Conservation (phyloP, 495 filamentous ascomycete genomes). For the Glonium stellatum region DNA sequence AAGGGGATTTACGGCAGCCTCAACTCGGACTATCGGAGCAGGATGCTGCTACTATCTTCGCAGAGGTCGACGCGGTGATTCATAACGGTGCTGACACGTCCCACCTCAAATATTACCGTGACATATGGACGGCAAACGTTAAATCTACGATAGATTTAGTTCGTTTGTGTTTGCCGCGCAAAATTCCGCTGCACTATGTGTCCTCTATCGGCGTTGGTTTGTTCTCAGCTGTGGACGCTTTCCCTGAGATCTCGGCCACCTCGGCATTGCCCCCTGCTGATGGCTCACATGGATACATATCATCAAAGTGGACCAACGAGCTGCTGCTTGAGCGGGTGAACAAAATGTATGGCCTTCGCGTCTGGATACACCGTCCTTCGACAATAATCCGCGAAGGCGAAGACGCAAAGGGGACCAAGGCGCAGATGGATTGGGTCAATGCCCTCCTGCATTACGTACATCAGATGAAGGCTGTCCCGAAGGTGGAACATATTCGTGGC, state of each 20-base stretch:
- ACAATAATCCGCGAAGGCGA: no score
- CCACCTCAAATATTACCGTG: neutral
- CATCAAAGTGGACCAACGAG: slow-evolving; percentile 9
- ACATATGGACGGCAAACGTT: neutral
- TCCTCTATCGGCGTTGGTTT: neutral
- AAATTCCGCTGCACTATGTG: slow-evolving; percentile 9
- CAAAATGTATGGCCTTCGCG: neutral
- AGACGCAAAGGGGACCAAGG: no score
- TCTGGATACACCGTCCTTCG: no score
- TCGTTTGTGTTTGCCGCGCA: neutral
- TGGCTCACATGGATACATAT: neutral
- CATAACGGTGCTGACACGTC: slow-evolving; percentile 10
- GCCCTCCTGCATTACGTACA: no score
- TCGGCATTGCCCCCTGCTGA: neutral
- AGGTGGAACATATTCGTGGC: no score
- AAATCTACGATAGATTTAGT: neutral
- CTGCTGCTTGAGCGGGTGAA: neutral
- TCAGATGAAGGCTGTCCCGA: no score
- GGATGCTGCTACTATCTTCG: neutral
- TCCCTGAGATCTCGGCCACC: neutral
- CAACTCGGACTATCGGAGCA: neutral
- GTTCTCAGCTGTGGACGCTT: neutral
- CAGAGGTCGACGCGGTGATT: slow-evolving; percentile 3
- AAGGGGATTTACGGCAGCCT: no score
- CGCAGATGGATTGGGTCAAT: no score